phyloP scores from a whole-genome alignment of 225 moss, liverwort and hornwort genomes.

The Ulota crispa region DNA sequence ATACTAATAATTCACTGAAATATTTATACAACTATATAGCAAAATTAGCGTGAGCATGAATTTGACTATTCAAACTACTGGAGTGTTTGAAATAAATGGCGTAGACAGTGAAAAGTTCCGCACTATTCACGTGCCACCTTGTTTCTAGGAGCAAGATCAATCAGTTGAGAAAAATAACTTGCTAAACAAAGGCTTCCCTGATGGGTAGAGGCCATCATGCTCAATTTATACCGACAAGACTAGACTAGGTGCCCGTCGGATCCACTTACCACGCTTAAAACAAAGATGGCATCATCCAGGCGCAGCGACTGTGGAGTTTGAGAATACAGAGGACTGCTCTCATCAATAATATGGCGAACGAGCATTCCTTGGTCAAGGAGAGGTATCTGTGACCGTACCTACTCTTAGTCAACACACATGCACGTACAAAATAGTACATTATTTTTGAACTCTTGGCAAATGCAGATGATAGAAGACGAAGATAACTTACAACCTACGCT shows the following conservation, averaged over 20 bases:
- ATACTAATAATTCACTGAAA: not conserved
- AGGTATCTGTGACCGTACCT: constrained; percentile 79
- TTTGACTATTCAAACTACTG: not conserved
- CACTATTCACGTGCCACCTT: not conserved
- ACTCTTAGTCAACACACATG: constrained; percentile 23
- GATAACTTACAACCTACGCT: not conserved
- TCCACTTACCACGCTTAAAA: constrained; percentile 66
- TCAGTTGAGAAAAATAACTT: not conserved
- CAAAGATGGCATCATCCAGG: constrained; percentile 71
- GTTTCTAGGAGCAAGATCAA: constrained; percentile 4
- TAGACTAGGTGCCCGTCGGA: constrained; percentile 8
- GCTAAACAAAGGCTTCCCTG: constrained; percentile 3
- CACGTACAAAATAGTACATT: constrained; percentile 1
- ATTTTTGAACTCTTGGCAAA: not conserved
- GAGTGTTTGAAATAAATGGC: not conserved
- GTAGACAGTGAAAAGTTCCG: not conserved
- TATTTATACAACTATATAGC: not conserved
- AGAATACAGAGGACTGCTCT: constrained; percentile 65
- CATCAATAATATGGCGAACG: constrained; percentile 79
- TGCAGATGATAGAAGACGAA: not conserved
- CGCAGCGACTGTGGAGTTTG: constrained; percentile 57
- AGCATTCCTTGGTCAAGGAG: constrained; percentile 74
- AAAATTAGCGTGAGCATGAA: not conserved
- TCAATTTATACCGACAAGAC: constrained; percentile 13
- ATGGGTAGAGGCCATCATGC: not conserved